Evolutionary conservation across 1,284 basidiomycete species (phyloP), one percentile per base, ranked within the genome.

Genomic region (Bjerkandera adusta): DNA sequence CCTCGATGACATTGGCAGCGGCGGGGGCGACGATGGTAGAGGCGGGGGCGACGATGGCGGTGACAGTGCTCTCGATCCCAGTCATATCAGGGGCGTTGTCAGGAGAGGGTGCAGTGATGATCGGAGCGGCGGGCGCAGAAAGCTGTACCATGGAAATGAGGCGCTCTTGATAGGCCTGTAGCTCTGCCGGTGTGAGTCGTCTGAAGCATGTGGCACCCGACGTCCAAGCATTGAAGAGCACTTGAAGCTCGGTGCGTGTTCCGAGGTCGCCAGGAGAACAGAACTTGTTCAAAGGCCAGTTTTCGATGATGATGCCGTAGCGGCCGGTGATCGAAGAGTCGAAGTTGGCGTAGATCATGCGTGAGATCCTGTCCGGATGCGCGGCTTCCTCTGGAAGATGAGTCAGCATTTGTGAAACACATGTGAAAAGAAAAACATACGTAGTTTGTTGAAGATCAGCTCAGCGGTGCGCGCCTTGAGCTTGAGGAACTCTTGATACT

Each of bases 251-350:
- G 3, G 35, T 22, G 20, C 20, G 20, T 3, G 53, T 49, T 11
- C 26, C 24, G 37, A 56, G 24, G 16, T 43, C 38, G 21, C 57
- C 46, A 5, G 55, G 57, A 22, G 37, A 27, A 29, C 49, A 50
- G 49, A 59, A 57, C 24, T 47, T 50, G 3, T 24, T 18, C 8
- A 58, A 48, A 11, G 58, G 58, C 58, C 58, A 60, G 30, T 45
- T 38, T 22, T 49, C 42, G 30, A 58, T 40, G 16, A 54, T 43
- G 37, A 60, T 27, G 39, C 52, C 36, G 27, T 47, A 51, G 22
- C 38, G 46, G 1, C 24, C 36, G n/a, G 57, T 60, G 50, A 60
- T 54, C 12, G 33, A n/a, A 24, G 43, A 35, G 27, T 51, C 40
- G 41, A 59, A 59, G 18, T 43, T 50, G 7, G 27, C 15, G 38